Evolutionary conservation across 2,329 filamentous ascomycete genomes (phyloP), one percentile per base, ranked within the genome.

Genomic region (Macrophomina phaseolina): DNA sequence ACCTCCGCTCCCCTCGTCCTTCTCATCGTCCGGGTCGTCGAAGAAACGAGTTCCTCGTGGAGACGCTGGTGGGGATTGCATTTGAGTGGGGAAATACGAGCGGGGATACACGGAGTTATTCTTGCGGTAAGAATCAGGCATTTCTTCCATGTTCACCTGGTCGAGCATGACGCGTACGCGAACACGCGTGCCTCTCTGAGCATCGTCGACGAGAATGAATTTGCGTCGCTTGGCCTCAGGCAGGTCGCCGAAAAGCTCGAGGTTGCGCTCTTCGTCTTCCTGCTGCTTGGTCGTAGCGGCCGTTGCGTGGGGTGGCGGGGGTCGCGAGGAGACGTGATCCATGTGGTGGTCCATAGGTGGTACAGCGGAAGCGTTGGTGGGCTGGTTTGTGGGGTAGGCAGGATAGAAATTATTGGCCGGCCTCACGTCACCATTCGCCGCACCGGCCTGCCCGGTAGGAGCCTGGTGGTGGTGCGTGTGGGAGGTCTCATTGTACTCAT

Each of bases 191-290:
- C 90, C 91, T 42, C 92, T 90, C 69, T 93, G 91, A 63, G 88
- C 89, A 77, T 98, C 94, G 71, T 97, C 94, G 34, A 98, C 93
- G 9, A 98, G 87, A 72, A 98, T 97, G 79, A 98, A 98, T 80
- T 97, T 98, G 76, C 94, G 91, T 75, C 93, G 92, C 82, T 97
- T 97, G 63, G 90, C 89, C 74, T 95, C 93, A 1, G 94, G 93
- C 63, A 97, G 86, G 71, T 95, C 91, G 58, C 93, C 92, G 78
- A 97, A 97, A 52, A 97, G 87, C 58, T 89, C 88, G 16, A 89
- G 86, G 63, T 84, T 90, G 82, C 77, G 76, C 68, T 87, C 86
- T 73, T 89, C 84, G 69, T 85, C 82, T 67, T 86, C 83, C 70
- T 86, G 80, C 70, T 81, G 80, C 36, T 77, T 78, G n/a, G 79